Base-by-base conservation (phyloP, 2,329 filamentous ascomycete genomes). In the Hypoxylon sp. region DNA sequence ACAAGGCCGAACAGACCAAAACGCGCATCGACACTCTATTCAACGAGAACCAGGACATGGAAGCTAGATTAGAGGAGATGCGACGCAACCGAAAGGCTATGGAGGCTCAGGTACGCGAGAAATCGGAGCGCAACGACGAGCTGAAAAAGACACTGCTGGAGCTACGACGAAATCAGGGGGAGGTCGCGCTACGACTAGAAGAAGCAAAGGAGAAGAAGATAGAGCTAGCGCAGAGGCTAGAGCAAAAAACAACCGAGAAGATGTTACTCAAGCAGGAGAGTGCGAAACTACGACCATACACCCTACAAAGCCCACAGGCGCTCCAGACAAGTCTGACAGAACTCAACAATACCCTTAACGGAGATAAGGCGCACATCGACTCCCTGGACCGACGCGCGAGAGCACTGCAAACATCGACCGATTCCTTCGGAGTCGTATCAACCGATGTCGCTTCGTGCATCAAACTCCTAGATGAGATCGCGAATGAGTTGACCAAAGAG, bases 241-340 rank as follows among this genome's bases (percentile, higher is more conserved):
- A 92, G 71, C 83, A 89, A 58, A 89, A 86, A 69, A 88, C 86
- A 8, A 83, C 87, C 5, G 77, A 83, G 49, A 87, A 86, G 61
- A 67, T 95, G 60, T 81, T 84, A 40, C 79, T 90, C 34, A 85
- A 89, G 67, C 89, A 94, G 67, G 94, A 97, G 71, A 91, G 89
- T 61, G 83, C 88, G 47, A 97, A 97, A 72, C 75, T 99, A 52
- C 84, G 90, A 46, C 94, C 94, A 8, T 99, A 99, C 70, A 91
- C 94, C 30, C 82, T 93, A 49, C 91, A 97, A 69, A 95, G 89
- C 64, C 91, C 93, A 0, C 87, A 86, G 2, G 86, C 87, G 11
- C 79, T 99, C 19, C 92, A 97, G 70, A 82, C 88, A 21, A 88
- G 87, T 32, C 76, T 99, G 47, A 83, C 88, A 2, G 91, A 97